Conservation (phyloP, 2,329 filamentous ascomycete species). For the Annulohypoxylon truncatum region DNA sequence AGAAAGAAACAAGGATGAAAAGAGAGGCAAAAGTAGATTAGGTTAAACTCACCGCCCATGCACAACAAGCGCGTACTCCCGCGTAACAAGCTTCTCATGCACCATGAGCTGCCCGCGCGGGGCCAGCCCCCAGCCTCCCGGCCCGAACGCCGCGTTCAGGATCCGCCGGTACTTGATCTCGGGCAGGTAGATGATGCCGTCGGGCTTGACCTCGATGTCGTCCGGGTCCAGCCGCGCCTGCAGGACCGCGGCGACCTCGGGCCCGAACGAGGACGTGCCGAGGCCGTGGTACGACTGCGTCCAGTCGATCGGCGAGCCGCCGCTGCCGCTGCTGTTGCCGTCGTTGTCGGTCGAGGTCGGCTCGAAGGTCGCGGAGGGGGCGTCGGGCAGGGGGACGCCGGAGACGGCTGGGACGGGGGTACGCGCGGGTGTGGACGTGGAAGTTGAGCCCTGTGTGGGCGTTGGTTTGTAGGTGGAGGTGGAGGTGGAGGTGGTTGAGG, state of each 20-base stretch:
- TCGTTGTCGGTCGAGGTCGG: background rate
- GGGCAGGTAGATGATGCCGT: constrained; percentile 94
- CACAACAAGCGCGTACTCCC: constrained; percentile 92
- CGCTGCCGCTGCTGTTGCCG: constrained; percentile 7
- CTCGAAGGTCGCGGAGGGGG: constrained; percentile 3
- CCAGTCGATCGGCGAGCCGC: constrained; percentile 73
- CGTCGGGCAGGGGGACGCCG: constrained; percentile 47
- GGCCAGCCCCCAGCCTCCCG: constrained; percentile 94
- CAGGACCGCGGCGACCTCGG: constrained; percentile 76
- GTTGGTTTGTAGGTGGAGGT: constrained; percentile 13
- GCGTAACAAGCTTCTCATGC: constrained; percentile 81
- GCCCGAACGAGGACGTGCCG: constrained; percentile 74
- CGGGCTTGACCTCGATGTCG: constrained; percentile 97
- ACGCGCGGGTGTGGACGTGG: constrained; percentile 17
- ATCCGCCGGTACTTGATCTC: constrained; percentile 98
- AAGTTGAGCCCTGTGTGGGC: background rate
- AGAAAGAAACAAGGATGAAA: no score
- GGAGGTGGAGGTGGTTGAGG: constrained; percentile 15
- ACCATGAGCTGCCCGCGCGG: constrained; percentile 88
- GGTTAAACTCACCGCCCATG: constrained; percentile 81
- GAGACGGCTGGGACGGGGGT: constrained; percentile 47
- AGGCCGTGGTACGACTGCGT: constrained; percentile 85
- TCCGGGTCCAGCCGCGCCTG: constrained; percentile 73
- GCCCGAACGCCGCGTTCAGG: constrained; percentile 90
- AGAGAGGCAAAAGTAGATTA: background rate